phyloP scores from a whole-genome alignment of 768 basidiomycete genomes.

The Amyloporia xantha region DNA sequence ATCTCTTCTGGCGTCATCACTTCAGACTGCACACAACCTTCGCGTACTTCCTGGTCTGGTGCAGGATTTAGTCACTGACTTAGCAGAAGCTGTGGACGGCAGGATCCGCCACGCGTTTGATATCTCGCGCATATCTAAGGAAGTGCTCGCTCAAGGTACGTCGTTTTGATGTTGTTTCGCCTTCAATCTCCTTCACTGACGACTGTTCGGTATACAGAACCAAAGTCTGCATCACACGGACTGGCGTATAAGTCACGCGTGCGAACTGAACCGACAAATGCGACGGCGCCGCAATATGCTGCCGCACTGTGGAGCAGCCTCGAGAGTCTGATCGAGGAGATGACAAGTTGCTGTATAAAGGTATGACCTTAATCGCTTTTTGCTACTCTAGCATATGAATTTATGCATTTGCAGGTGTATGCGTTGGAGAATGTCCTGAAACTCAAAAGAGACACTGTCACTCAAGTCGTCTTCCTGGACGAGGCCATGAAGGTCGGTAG shows the following conservation, averaged over 20 bases:
- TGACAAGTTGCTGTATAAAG: slow-evolving; percentile 90
- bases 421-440: slow-evolving; percentile 90
- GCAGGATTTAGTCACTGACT: slow-evolving; percentile 66
- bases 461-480: slow-evolving; percentile 78
- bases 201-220: no score
- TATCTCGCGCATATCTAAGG: slow-evolving; percentile 77
- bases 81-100: slow-evolving; percentile 77
- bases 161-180: no score
- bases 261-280: slow-evolving; percentile 83
- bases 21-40: slow-evolving; percentile 95
- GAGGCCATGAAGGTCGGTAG: slow-evolving; percentile 69
- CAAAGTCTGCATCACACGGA: slow-evolving; percentile 20
- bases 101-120: slow-evolving; percentile 84
- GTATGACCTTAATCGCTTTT: slow-evolving; percentile 29
- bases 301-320: slow-evolving; percentile 76
- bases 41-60: slow-evolving; percentile 79
- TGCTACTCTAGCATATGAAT: not conserved
- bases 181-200: not conserved
- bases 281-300: slow-evolving; percentile 83
- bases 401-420: slow-evolving; percentile 58
- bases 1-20: slow-evolving; percentile 81
- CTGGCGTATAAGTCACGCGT: slow-evolving; percentile 79
- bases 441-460: slow-evolving; percentile 77
- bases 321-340: slow-evolving; percentile 79
- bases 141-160: slow-evolving; percentile 75